These are phyloP conservation scores for Penicillium longicatenatum DNA, from an alignment of 495 filamentous ascomycete species.

Conservation along the genomic window DNA sequence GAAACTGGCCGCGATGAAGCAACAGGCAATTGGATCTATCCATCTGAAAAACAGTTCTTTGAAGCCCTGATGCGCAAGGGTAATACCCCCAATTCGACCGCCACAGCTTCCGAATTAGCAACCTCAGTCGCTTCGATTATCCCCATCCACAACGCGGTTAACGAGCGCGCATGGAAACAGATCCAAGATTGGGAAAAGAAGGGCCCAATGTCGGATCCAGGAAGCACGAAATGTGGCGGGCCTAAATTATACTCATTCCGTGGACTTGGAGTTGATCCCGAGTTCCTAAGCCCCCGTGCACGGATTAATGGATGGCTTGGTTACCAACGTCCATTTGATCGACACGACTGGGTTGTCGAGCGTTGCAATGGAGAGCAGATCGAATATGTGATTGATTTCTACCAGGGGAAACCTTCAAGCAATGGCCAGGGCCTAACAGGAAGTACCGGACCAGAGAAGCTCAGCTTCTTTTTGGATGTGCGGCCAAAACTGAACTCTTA, in stretches of 20 bases:
- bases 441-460: constrained; percentile 57
- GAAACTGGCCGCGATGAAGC: constrained; percentile 67
- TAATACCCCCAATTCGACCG: constrained; percentile 43
- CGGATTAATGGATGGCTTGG: constrained; percentile 79
- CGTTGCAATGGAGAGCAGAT: constrained; percentile 78
- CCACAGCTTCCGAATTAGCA: constrained; percentile 48
- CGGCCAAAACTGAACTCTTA: constrained; percentile 90
- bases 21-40: constrained; percentile 93
- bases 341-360: constrained; percentile 97
- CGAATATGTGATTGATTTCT: constrained; percentile 98
- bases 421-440: constrained; percentile 35
- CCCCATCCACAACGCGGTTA: constrained; percentile 97
- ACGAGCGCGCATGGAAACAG: constrained; percentile 83
- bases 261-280: constrained; percentile 61
- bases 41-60: constrained; percentile 94
- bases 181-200: constrained; percentile 83
- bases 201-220: constrained; percentile 49
- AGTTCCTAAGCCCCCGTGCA: constrained; percentile 77
- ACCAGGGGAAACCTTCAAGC: constrained; percentile 65
- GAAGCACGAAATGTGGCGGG: constrained; percentile 69
- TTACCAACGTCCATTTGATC: constrained; percentile 89
- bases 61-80: constrained; percentile 87
- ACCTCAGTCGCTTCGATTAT: constrained; percentile 86
- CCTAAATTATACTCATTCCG: constrained; percentile 83
- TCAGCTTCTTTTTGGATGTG: constrained; percentile 95